These are phyloP conservation scores for Ceratocystiopsis sp. DNA, from an alignment of 2,329 filamentous ascomycete genomes.

Conservation along the genomic window DNA sequence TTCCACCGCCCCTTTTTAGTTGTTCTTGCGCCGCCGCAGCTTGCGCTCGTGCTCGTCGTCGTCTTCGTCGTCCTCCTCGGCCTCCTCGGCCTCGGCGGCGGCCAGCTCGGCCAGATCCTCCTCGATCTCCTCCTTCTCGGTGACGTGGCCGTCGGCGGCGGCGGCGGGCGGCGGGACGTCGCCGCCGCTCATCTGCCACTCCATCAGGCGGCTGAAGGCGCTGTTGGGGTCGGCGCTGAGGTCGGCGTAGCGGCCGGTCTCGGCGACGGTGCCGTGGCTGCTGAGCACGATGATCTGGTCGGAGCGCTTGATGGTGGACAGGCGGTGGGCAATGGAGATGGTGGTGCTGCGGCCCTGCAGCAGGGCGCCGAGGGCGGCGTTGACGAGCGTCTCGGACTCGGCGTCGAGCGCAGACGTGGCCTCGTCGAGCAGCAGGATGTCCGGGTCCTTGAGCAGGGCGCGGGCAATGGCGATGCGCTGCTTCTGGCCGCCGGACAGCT, in stretches of 20 bases:
- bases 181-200: conserved; percentile 91
- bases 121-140: conserved; percentile 35
- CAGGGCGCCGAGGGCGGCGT: conserved; percentile 67
- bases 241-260: conserved; percentile 69
- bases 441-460: conserved; percentile 84
- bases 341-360: conserved; percentile 84
- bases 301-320: conserved; percentile 91
- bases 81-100: conserved; percentile 18
- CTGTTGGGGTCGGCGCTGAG: conserved; percentile 58
- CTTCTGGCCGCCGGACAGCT: conserved; percentile 91
- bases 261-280: conserved; percentile 72
- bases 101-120: conserved; percentile 22
- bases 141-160: conserved; percentile 23
- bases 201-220: conserved; percentile 90
- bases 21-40: not conserved
- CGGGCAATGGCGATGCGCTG: conserved; percentile 95
- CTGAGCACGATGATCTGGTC: conserved; percentile 89
- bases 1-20: too few relatives aligned
- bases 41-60: not conserved
- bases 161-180: conserved; percentile 30
- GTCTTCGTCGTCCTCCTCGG: conserved; percentile 10
- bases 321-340: conserved; percentile 88
- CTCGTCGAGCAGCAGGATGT: conserved; percentile 93
- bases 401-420: conserved; percentile 91
- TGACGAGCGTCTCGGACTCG: conserved; percentile 92